Base-by-base conservation (phyloP, 2,329 filamentous ascomycete genomes). In the Aureobasidium sp. region DNA sequence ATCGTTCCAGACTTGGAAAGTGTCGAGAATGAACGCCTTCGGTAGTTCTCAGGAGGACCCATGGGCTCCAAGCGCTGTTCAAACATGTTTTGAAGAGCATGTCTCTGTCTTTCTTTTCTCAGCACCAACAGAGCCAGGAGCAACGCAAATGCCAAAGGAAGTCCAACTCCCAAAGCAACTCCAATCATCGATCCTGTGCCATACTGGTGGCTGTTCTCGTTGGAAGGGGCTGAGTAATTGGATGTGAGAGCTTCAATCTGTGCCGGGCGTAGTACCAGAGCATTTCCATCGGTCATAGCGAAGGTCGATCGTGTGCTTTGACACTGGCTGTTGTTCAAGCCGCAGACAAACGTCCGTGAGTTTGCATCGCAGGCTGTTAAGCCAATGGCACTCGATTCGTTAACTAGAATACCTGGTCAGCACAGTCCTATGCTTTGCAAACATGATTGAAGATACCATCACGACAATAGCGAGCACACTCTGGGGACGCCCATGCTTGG, bases 281-380 rank as follows among this genome's bases (percentile, higher is more conserved):
- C 64, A n/a, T 60, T 63, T 22, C 63, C 65, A 17, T 66, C 67
- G 15, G 60, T 17, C 49, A 73, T 67, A 11, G 62, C 63, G 56
- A 71, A 73, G 25, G 68, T 69, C 41, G 63, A 66, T n/a, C 67
- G 51, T 12, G 64, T 27, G 29, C 52, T 66, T 15, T 62, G 51
- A 65, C 71, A 73, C 8, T 57, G 62, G 5, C 65, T 64, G 17
- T 42, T 65, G 59, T 68, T 66, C 4, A 72, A 51, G 3, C 70
- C 71, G 55, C 71, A 73, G n/a, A 64, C 67, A 57, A 72, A 73
- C 3, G 67, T 68, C 42, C 64, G 67, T n/a, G 65, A 63, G 29
- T 65, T 65, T 29, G 51, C 47, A 34, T 63, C 56, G 41, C 62
- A 63, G 29, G 62, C 53, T 17, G 55, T 63, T 17, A 63, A 22